Evolutionary conservation across 495 filamentous ascomycete genomes (phyloP).

Genomic region (Astrothelium macrocarpum): DNA sequence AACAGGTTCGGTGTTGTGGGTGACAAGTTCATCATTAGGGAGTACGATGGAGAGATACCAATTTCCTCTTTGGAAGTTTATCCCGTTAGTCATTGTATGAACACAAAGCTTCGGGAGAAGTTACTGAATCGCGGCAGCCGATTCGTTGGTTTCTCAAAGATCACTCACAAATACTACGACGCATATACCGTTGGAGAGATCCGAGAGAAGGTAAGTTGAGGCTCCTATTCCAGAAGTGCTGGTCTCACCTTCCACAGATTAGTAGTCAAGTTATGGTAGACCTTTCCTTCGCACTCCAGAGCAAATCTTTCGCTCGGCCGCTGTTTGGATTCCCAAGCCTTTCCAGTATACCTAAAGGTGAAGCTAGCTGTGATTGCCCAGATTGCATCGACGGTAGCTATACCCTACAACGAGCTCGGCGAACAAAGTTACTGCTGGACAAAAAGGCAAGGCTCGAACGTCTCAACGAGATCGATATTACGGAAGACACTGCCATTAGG

Average conservation of each 20-base stretch:
- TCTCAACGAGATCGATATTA: background rate
- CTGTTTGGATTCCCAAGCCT: background rate
- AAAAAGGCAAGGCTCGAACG: background rate
- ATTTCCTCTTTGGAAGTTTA: background rate
- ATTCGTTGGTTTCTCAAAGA: background rate
- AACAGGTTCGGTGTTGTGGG: background rate
- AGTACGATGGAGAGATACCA: background rate
- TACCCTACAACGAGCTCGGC: background rate
- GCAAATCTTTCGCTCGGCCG: background rate
- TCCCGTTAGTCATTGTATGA: background rate
- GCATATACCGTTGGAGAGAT: background rate
- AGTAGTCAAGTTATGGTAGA: background rate
- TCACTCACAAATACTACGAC: background rate
- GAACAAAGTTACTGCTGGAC: background rate
- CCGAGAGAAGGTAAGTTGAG: background rate
- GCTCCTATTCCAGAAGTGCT: background rate
- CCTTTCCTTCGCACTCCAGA: background rate
- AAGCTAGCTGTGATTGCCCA: background rate
- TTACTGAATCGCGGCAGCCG: background rate
- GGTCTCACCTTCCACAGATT: background rate
- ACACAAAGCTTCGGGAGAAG: background rate
- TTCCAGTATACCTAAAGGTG: background rate
- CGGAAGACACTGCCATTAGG: background rate
- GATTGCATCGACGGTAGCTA: background rate
- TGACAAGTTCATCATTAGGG: background rate